phyloP scores from a whole-genome alignment of 768 basidiomycete species.

The Naganishia onofrii region DNA sequence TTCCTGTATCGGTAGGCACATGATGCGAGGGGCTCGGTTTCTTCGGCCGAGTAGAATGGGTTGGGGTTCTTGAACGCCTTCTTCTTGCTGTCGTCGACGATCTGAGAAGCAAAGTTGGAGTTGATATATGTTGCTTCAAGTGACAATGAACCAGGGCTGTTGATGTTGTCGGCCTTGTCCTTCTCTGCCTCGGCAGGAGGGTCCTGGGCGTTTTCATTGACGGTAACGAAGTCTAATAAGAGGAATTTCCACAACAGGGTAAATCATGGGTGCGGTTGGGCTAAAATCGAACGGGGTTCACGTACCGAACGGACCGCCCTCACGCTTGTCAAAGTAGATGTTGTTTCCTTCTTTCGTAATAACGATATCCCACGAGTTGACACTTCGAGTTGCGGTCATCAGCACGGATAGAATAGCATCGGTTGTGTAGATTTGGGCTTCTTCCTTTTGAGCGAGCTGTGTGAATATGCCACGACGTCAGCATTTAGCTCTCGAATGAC shows the following conservation, averaged over 20 bases:
- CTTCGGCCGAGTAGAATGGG: slow-evolving; percentile 83
- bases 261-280: background rate
- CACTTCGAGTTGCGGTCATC: slow-evolving; percentile 92
- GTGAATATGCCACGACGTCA: background rate
- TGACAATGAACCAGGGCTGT: slow-evolving; percentile 86
- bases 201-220: slow-evolving; percentile 97
- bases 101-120: slow-evolving; percentile 96
- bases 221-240: slow-evolving; percentile 75
- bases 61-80: slow-evolving; percentile 81
- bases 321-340: slow-evolving; percentile 92
- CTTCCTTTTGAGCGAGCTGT: slow-evolving; percentile 74
- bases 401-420: slow-evolving; percentile 91
- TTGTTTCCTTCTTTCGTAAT: slow-evolving; percentile 88
- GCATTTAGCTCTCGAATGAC: background rate
- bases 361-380: slow-evolving; percentile 98
- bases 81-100: slow-evolving; percentile 70
- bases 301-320: slow-evolving; percentile 78
- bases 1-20: slow-evolving; percentile 95
- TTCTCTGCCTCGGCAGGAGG: slow-evolving; percentile 66
- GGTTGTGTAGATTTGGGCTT: slow-evolving; percentile 86
- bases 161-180: slow-evolving; percentile 75
- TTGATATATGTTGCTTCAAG: slow-evolving; percentile 99
- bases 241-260: background rate
- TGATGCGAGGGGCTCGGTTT: slow-evolving; percentile 89
- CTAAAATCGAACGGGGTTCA: background rate